Evolutionary conservation across 805 yeast genomes (phyloP).

Genomic region (Spathaspora gorwiae): DNA sequence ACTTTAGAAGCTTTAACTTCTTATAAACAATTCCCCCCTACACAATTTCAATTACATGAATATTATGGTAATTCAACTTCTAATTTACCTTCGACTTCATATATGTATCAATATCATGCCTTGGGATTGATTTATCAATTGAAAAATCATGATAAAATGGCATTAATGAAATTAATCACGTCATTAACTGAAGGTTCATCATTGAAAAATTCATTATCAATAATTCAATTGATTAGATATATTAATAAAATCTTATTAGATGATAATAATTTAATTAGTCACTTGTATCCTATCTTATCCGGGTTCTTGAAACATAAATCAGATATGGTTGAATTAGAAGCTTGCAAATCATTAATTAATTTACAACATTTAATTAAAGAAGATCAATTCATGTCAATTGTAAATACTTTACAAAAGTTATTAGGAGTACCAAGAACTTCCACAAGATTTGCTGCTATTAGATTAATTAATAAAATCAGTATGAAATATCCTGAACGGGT

Average conservation of each 20-base stretch:
- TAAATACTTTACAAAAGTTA: conserved; percentile 68
- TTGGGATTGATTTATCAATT: conserved; percentile 83
- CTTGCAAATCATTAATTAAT: conserved; percentile 68
- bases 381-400: conserved; percentile 65
- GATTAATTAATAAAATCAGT: conserved; percentile 83
- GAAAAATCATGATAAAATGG: conserved; percentile 90
- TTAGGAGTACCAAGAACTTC: conserved; percentile 85
- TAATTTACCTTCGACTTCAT: conserved; percentile 61
- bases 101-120: conserved; percentile 92
- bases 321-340: conserved; percentile 89
- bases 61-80: conserved; percentile 50
- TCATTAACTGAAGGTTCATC: conserved; percentile 59
- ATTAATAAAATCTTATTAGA: conserved; percentile 68
- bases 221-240: conserved; percentile 79
- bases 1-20: conserved; percentile 84
- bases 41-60: conserved; percentile 50
- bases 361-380: conserved; percentile 51
- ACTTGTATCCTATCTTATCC: conserved; percentile 60
- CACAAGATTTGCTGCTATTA: conserved; percentile 87
- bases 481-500: conserved; percentile 74
- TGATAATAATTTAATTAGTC: conserved; percentile 58
- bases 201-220: conserved; percentile 76
- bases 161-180: conserved; percentile 83
- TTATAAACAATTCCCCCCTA: conserved; percentile 48
- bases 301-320: conserved; percentile 74